Percentiles rank a stretch among this genome's conserved stretches.
Conservation (phyloP, 202 grass and related monocot genomes). For the Panicum virgatum region DNA sequence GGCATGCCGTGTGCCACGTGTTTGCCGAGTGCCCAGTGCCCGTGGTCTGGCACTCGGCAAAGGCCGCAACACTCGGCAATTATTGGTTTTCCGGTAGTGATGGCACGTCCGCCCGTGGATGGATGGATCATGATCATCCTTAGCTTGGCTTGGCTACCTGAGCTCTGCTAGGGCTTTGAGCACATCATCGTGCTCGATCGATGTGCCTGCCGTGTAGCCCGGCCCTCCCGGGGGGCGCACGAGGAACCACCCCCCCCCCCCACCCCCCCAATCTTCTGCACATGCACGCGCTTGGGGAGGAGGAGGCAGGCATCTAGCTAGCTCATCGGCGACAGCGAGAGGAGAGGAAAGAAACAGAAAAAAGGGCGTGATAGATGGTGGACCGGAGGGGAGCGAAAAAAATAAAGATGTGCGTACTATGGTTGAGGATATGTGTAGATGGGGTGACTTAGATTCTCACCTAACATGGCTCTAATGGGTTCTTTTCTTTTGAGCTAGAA, state of each 20-base stretch:
- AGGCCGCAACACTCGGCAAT: too few relatives aligned
- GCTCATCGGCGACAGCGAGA: neutral
- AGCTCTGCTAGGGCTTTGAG: neutral
- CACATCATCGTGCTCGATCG: neutral
- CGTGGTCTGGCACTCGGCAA: too few relatives aligned
- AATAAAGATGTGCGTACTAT: neutral
- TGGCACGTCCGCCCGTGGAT: neutral
- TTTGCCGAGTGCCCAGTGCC: too few relatives aligned
- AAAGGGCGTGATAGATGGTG: neutral
- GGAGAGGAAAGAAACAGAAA: neutral
- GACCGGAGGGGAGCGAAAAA: too few relatives aligned
- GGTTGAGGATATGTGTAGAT: neutral
- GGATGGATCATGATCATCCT: neutral
- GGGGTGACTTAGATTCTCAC: conserved; percentile 40
- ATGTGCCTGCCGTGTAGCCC: neutral
- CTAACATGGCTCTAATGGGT: neutral
- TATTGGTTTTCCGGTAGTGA: too few relatives aligned
- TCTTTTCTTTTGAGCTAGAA: neutral
- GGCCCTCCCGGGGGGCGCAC: neutral
- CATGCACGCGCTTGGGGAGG: conserved; percentile 23
- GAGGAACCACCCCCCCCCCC: neutral
- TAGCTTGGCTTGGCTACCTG: neutral
- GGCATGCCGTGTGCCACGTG: too few relatives aligned
- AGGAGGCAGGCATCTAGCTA: neutral
- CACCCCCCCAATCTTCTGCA: neutral